A percentile compares a stretch with the other conserved stretches of the same genome.
Evolutionary conservation across 139 green algal species (phyloP).

Genomic region (Chlorella sp.): DNA sequence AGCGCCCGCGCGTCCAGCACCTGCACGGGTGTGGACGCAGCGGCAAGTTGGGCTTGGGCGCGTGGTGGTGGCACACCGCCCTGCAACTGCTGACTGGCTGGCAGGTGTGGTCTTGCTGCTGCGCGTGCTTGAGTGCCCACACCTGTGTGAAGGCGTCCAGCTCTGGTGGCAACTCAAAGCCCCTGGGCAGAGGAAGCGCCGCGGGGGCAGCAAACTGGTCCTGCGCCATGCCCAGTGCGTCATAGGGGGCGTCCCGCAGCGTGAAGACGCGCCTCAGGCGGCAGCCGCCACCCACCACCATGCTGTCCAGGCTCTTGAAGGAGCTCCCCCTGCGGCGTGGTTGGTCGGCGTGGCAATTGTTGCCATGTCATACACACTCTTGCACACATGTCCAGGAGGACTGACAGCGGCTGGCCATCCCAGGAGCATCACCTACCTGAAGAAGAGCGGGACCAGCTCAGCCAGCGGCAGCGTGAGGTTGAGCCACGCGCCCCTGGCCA

Average conservation of each 20-base stretch:
- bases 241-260: conserved; percentile 15
- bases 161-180: conserved; percentile 22
- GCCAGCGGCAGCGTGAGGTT: conserved; percentile 20
- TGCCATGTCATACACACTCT: background rate
- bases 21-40: background rate
- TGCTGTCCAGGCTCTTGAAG: conserved; percentile 14
- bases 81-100: no score
- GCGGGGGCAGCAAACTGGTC: background rate
- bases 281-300: conserved; percentile 17
- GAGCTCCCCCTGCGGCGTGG: conserved; percentile 3
- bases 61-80: background rate
- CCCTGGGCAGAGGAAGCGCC: background rate
- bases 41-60: background rate
- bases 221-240: background rate
- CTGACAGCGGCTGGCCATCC: background rate
- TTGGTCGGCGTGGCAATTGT: no score
- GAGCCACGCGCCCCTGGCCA: conserved; percentile 15
- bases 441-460: conserved; percentile 15
- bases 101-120: background rate
- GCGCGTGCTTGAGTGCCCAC: background rate
- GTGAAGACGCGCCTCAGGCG: conserved; percentile 23
- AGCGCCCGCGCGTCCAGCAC: background rate
- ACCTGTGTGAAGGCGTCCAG: conserved; percentile 15
- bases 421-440: conserved; percentile 6
- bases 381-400: background rate